Evolutionary conservation across 2,329 filamentous ascomycete genomes (phyloP).

Genomic region (Domatiomyces globalis): DNA sequence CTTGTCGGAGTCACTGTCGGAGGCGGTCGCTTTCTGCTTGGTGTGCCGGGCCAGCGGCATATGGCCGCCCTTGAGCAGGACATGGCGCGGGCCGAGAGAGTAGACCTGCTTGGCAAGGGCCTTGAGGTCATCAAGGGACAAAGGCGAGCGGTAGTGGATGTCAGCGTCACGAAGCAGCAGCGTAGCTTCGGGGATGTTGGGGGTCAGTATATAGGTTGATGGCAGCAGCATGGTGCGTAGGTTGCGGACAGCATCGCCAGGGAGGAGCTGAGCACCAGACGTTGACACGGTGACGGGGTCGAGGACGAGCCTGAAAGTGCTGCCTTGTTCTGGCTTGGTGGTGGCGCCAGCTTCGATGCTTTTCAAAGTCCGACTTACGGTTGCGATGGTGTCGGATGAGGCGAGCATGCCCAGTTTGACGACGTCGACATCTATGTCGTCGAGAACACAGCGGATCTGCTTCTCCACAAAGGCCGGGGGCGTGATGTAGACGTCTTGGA

Average conservation of each 20-base stretch:
- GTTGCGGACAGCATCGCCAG: slow-evolving; percentile 28
- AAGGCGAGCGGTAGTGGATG: slow-evolving; percentile 13
- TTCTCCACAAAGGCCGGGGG: slow-evolving; percentile 66
- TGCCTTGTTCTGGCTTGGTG: slow-evolving; percentile 24
- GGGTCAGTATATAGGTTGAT: slow-evolving; percentile 33
- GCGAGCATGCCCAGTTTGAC: slow-evolving; percentile 59
- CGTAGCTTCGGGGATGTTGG: slow-evolving; percentile 35
- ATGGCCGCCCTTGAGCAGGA: slow-evolving; percentile 85
- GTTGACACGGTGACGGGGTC: slow-evolving; percentile 76
- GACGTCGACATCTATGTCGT: slow-evolving; percentile 67
- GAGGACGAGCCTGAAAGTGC: slow-evolving; percentile 39
- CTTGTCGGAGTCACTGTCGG: slow-evolving; percentile 40
- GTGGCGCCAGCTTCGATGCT: neutral
- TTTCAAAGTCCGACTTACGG: slow-evolving; percentile 31
- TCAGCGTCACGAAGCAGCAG: slow-evolving; percentile 31
- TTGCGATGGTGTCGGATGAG: slow-evolving; percentile 52
- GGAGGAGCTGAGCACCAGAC: slow-evolving; percentile 33
- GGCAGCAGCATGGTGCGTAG: slow-evolving; percentile 30
- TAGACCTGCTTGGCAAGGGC: slow-evolving; percentile 52
- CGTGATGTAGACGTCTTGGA: slow-evolving; percentile 64
- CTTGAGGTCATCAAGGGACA: slow-evolving; percentile 51
- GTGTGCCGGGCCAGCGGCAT: slow-evolving; percentile 56
- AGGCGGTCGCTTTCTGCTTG: slow-evolving; percentile 45
- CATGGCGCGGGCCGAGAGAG: slow-evolving; percentile 57
- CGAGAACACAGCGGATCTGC: slow-evolving; percentile 72